Base-by-base conservation (phyloP, 495 filamentous ascomycete genomes). In the Aspergillus panamensis region DNA sequence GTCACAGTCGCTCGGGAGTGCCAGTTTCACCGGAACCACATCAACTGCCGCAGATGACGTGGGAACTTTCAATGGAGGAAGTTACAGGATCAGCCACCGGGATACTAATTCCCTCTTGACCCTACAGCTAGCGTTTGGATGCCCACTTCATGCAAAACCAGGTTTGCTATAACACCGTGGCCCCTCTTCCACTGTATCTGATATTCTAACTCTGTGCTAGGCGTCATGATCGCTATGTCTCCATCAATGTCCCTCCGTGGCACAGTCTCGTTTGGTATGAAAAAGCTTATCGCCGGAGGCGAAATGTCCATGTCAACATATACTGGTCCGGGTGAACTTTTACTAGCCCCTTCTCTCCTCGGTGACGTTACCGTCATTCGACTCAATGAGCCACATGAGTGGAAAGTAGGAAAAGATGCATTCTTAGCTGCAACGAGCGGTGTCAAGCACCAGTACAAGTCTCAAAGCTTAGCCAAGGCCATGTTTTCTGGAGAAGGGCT, bases 61-160 rank as follows among this genome's bases (percentile, higher is more conserved):
- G 12, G 94, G 94, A 3, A 96, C 88, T 0, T 97, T 98, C 79
- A 97, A 97, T 73, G 94, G 94, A 10, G 94, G 94, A 8, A 91
- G 85, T 60, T 98, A 93, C 67, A 78, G 95, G 19, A 90, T 98
- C 70, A 94, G 90, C 62, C 94, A 98, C 65, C 81, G 94, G 7
- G 92, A 97, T 65, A 85, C 82, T 42, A 98, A 98, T 67, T 90
- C 90, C 0, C 82, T 97, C 40, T 63, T 97, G 45, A 98, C 95
- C 0, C 55, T 98, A 3, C 92, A 96, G 66, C 70, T 98, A 13
- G 93, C 94, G 3, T 85, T 93, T 65, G 93, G 92, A 5, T 95
- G 89, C 66, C 93, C 94, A 0, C 64, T 98, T 44, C 79, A 78
- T 14, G 90, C 85, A 0, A 92, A 89, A 63, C 92, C 94, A 40